These are phyloP conservation scores for Suillus sp. DNA, from an alignment of 768 basidiomycete genomes.

Conservation along the genomic window DNA sequence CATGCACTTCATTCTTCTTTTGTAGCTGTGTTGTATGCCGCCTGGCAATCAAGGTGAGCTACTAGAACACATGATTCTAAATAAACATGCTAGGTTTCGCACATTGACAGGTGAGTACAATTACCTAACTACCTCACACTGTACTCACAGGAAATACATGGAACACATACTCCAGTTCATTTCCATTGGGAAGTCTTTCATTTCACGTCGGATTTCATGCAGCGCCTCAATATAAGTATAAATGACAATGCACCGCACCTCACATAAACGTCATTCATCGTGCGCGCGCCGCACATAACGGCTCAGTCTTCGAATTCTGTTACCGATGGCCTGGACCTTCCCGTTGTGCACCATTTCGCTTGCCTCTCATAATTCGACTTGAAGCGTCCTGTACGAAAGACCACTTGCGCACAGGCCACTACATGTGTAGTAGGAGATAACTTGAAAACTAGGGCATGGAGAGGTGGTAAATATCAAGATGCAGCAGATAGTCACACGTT, in stretches of 20 bases:
- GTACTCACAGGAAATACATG: background rate
- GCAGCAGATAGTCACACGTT: no score
- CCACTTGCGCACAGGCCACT: no score
- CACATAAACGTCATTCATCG: no score
- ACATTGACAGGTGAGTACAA: no score
- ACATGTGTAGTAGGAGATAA: no score
- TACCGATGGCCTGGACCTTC: background rate
- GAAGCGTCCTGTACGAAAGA: no score
- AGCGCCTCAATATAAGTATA: background rate
- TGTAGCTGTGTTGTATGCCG: background rate
- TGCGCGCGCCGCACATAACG: no score
- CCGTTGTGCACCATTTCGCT: background rate
- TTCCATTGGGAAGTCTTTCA: background rate
- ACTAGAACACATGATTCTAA: background rate
- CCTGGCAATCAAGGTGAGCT: background rate
- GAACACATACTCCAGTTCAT: background rate
- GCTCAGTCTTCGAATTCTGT: no score
- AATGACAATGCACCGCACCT: no score
- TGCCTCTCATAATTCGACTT: background rate
- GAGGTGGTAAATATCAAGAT: no score
- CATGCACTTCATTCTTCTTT: background rate
- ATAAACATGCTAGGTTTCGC: background rate
- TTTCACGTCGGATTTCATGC: background rate
- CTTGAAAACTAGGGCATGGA: no score
- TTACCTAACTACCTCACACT: background rate